Evolutionary conservation across 2,329 filamentous ascomycete species (phyloP).

Genomic region (Cercospora sp.): DNA sequence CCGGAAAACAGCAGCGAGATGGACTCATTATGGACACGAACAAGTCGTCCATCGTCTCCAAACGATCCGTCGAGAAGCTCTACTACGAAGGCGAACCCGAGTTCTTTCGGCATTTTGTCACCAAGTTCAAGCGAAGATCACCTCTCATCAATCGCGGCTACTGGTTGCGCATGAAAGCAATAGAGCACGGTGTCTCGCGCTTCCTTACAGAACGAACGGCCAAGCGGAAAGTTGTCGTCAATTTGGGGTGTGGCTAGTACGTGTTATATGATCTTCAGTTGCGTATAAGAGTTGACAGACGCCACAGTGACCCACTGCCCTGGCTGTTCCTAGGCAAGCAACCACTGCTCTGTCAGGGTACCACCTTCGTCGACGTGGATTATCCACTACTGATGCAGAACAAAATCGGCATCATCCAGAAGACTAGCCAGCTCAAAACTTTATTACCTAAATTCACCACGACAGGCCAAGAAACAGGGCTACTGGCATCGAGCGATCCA

Average conservation of each 20-base stretch:
- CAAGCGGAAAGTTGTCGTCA: conserved; percentile 72
- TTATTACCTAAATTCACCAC: conserved; percentile 44
- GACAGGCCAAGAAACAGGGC: conserved; percentile 42
- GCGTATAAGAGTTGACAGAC: conserved; percentile 15
- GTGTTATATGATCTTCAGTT: conserved; percentile 33
- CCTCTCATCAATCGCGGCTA: conserved; percentile 90
- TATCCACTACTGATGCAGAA: conserved; percentile 75
- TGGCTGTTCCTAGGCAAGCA: conserved; percentile 78
- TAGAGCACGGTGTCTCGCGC: conserved; percentile 71
- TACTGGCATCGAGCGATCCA: conserved; percentile 65
- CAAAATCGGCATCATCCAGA: conserved; percentile 68
- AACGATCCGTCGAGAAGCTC: conserved; percentile 85
- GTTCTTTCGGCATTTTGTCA: conserved; percentile 85
- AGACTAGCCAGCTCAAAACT: conserved; percentile 60
- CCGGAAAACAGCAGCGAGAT: conserved; percentile 35
- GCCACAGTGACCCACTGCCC: conserved; percentile 74
- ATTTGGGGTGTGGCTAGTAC: conserved; percentile 85
- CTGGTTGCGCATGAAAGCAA: conserved; percentile 78
- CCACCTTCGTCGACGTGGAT: conserved; percentile 80
- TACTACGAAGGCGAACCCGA: conserved; percentile 77
- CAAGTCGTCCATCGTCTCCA: conserved; percentile 87
- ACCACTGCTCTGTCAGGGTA: conserved; percentile 56
- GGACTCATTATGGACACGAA: conserved; percentile 62
- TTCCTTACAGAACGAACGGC: conserved; percentile 64
- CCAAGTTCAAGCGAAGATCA: conserved; percentile 77